Base-by-base conservation (phyloP, 805 yeast species). In the Candida sithepensis region DNA sequence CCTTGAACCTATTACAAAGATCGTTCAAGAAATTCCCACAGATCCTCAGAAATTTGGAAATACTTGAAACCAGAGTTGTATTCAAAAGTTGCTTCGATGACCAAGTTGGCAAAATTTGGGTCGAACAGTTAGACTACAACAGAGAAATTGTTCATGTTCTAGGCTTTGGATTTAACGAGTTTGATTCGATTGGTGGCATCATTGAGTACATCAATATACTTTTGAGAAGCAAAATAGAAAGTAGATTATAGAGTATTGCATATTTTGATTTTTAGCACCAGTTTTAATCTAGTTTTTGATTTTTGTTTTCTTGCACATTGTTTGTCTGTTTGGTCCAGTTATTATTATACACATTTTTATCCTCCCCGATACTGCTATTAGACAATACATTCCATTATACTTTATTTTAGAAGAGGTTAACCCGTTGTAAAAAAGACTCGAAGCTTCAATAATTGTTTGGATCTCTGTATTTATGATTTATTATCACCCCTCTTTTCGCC, bases 131-230 rank as follows among this genome's bases (percentile, higher is more conserved):
- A 8, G 39, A 28, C 8, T 13, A 33, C 8, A 46, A 46, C 14
- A 51, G 40, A n/a, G 45, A 48, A 12, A 12, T 24, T 37, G 26
- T 47, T 39, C 43, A 50, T 30, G 39, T 48, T 10, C 34, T 47
- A 18, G 57, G 57, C 5, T 54, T 52, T 44, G 57, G 57, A 20
- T 47, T 54, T 38, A 38, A 42, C 39, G 59, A 55, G 32, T 42
- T 42, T 23, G 49, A 55, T 40, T 43, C 50, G 12, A 30, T 55
- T 5, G 52, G 52, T 16, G 55, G 50, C 6, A 32, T 51, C 10
- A 37, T 53, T 18, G 48, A 51, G 19, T 48, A 51, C 32, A 36
- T 50, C 18, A 39, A 44, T 14, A 26, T 55, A n/a, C 42, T 55
- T 4, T 32, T 45, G 4, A 44, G 37, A 16, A 20, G 20, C 7